Evolutionary conservation across 306 rosid species (phyloP).

Genomic region (Quercus glauca): DNA sequence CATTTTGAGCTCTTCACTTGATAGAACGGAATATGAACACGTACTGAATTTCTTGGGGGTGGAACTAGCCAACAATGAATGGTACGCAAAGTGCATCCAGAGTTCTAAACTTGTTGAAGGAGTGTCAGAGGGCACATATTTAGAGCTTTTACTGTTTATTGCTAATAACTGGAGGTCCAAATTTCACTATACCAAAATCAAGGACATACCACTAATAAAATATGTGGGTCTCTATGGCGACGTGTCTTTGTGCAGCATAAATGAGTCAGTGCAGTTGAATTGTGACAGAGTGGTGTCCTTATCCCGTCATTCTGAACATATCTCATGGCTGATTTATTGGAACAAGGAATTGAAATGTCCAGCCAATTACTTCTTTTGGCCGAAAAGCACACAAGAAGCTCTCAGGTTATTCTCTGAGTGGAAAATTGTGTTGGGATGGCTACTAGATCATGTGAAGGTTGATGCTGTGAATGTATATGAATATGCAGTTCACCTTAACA

Average conservation of each 20-base stretch:
- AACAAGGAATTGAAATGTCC: conserved; percentile 36
- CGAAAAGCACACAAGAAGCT: conserved; percentile 47
- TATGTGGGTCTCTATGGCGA: conserved; percentile 37
- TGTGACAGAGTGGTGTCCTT: conserved; percentile 22
- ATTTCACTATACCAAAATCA: conserved; percentile 27
- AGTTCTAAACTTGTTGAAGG: conserved; percentile 46
- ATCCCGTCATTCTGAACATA: conserved; percentile 13
- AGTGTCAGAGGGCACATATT: conserved; percentile 49
- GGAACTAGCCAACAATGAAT: conserved; percentile 31
- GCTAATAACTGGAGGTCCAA: conserved; percentile 38
- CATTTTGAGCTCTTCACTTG: conserved; percentile 51
- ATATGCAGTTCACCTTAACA: conserved; percentile 31
- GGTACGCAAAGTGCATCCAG: conserved; percentile 69
- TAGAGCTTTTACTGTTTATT: conserved; percentile 49
- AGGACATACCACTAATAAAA: conserved; percentile 41
- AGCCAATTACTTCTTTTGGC: conserved; percentile 40
- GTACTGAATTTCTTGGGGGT: conserved; percentile 48
- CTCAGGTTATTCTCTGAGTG: conserved; percentile 11
- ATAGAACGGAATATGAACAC: conserved; percentile 29
- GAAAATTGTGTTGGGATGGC: conserved; percentile 41
- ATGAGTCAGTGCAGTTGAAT: neutral
- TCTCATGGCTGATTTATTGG: conserved; percentile 60
- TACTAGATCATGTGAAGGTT: conserved; percentile 21
- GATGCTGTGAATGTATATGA: neutral
- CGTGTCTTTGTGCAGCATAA: conserved; percentile 32